Percentiles rank a stretch among this genome's conserved stretches.
Conservation (phyloP, 1,284 basidiomycete species). For the Filobasidium uniguttulatum region DNA sequence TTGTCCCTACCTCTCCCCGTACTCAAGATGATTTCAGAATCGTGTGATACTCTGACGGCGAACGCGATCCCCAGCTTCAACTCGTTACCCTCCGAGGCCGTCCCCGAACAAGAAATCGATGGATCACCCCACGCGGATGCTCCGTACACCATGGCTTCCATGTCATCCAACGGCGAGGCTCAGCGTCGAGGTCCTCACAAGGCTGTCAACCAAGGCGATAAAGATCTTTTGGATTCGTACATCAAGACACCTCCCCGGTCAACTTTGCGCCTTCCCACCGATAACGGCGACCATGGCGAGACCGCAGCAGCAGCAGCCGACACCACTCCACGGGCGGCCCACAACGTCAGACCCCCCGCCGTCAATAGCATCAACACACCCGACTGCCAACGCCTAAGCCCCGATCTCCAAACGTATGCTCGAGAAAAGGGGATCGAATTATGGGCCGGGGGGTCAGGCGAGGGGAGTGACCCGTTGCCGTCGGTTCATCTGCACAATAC, state of each 20-base stretch:
- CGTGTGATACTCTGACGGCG: not conserved
- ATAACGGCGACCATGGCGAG: not conserved
- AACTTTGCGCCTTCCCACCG: not conserved
- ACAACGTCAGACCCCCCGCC: no score
- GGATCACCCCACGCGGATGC: not conserved
- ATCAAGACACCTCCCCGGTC: constrained; percentile 2
- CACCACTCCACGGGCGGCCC: not conserved
- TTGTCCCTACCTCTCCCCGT: constrained; percentile 22
- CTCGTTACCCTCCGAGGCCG: not conserved
- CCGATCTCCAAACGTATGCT: constrained; percentile 28
- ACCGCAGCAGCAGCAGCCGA: not conserved
- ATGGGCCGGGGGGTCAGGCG: constrained; percentile 34
- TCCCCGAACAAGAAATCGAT: not conserved
- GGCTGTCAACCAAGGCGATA: constrained; percentile 2
- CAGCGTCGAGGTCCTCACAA: no score
- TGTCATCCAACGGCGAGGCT: not conserved
- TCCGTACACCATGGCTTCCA: not conserved
- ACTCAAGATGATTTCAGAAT: constrained; percentile 8
- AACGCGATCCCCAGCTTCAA: constrained; percentile 1
- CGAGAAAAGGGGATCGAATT: constrained; percentile 25
- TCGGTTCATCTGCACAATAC: constrained; percentile 33
- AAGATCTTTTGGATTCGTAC: constrained; percentile 8
- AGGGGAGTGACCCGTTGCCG: constrained; percentile 33
- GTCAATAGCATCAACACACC: constrained; percentile 34
- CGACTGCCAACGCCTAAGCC: constrained; percentile 32